These are phyloP conservation scores for Nannochloropsis gaditana DNA, from an alignment of 108 stramenopile genomes.

Conservation along the genomic window DNA sequence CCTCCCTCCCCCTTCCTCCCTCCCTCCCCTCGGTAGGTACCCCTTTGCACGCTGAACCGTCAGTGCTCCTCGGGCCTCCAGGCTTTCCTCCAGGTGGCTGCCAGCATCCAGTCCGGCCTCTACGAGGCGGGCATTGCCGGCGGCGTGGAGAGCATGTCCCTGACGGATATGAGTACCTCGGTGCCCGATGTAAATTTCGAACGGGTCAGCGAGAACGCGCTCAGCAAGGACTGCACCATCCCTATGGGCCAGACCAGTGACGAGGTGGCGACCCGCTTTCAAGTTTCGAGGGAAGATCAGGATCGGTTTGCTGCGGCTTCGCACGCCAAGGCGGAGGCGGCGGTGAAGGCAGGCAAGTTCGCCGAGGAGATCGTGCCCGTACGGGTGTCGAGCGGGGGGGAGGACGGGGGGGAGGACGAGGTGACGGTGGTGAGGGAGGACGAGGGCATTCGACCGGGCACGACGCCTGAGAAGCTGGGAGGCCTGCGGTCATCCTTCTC, in stretches of 20 bases:
- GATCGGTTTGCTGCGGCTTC: constrained; percentile 71
- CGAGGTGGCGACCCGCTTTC: constrained; percentile 72
- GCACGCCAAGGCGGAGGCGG: constrained; percentile 74
- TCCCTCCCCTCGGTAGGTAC: constrained; percentile 48
- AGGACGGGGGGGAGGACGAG: constrained; percentile 26
- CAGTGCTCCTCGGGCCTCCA: constrained; percentile 91
- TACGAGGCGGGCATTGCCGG: constrained; percentile 80
- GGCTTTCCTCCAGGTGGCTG: constrained; percentile 78
- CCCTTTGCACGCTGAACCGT: constrained; percentile 73
- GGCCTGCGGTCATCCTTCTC: constrained; percentile 76
- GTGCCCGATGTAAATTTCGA: constrained; percentile 25
- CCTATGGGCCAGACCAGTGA: constrained; percentile 96
- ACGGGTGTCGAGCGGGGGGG: constrained; percentile 46
- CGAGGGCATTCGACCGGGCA: constrained; percentile 79
- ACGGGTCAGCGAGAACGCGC: constrained; percentile 50
- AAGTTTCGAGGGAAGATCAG: constrained; percentile 56
- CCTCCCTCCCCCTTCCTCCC: background rate
- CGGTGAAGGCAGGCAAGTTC: constrained; percentile 70
- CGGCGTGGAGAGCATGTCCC: constrained; percentile 84
- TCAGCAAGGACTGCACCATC: constrained; percentile 77
- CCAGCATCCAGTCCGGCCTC: constrained; percentile 64
- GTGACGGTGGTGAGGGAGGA: constrained; percentile 61
- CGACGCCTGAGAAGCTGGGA: constrained; percentile 65
- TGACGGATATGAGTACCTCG: constrained; percentile 27
- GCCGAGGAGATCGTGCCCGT: constrained; percentile 78